These are phyloP conservation scores for Colletotrichum sublineola DNA, from an alignment of 2,329 filamentous ascomycete genomes.

Conservation along the genomic window DNA sequence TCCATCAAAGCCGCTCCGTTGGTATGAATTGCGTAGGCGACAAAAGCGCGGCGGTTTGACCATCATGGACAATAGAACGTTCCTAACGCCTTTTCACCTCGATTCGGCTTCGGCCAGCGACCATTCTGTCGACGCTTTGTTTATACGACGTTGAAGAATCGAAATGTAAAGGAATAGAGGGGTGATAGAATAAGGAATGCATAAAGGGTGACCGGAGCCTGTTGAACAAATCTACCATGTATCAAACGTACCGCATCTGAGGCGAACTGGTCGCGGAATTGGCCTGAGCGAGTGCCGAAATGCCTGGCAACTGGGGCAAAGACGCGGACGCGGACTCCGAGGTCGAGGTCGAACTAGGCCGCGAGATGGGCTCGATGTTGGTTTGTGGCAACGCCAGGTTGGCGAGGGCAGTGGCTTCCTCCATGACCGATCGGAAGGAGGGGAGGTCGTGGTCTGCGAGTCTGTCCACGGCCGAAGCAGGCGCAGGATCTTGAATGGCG, in stretches of 20 bases:
- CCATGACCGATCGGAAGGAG: slow-evolving; percentile 54
- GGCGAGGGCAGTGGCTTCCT: slow-evolving; percentile 53
- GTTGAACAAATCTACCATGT: not conserved
- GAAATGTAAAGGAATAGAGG: too few relatives aligned
- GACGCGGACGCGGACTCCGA: slow-evolving; percentile 47
- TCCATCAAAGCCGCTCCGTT: not conserved
- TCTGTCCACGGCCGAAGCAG: slow-evolving; percentile 24
- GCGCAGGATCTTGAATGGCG: slow-evolving; percentile 26
- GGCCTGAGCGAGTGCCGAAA: slow-evolving; percentile 60
- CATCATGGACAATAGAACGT: not conserved
- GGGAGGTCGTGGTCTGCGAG: slow-evolving; percentile 14
- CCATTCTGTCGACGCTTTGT: too few relatives aligned
- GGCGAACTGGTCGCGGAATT: slow-evolving; percentile 57
- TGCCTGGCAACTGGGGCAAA: slow-evolving; percentile 60
- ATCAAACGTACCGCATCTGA: slow-evolving; percentile 61
- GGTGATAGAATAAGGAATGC: not conserved
- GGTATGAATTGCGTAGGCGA: not conserved
- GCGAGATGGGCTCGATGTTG: slow-evolving; percentile 58
- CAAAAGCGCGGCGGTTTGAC: not conserved
- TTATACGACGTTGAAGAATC: not conserved
- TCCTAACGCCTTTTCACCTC: not conserved
- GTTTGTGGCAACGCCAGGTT: slow-evolving; percentile 47
- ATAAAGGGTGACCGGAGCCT: not conserved
- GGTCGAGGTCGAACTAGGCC: slow-evolving; percentile 64
- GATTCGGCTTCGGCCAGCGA: not conserved